Percentiles rank a stretch among this genome's conserved stretches.
These are phyloP conservation scores for Cadophora gregata DNA, from an alignment of 2,329 filamentous ascomycete genomes.

Conservation along the genomic window DNA sequence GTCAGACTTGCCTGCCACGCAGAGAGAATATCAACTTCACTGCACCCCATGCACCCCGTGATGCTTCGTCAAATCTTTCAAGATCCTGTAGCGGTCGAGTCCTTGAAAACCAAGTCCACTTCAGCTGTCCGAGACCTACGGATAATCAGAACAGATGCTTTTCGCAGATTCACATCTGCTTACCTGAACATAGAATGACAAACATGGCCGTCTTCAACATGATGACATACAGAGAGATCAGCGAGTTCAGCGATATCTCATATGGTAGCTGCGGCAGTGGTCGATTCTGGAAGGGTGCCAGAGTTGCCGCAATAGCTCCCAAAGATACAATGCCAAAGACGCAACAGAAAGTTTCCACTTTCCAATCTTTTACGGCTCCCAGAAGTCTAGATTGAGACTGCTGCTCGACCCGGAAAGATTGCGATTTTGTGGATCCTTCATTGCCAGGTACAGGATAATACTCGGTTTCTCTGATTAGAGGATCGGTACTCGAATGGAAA, in stretches of 20 bases:
- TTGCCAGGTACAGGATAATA: neutral
- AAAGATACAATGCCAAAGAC: slow-evolving; percentile 2
- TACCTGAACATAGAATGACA: slow-evolving; percentile 22
- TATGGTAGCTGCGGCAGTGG: slow-evolving; percentile 27
- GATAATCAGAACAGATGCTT: too few relatives aligned
- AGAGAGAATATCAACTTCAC: slow-evolving; percentile 19
- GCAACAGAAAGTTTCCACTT: slow-evolving; percentile 4
- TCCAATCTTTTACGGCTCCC: slow-evolving; percentile 5
- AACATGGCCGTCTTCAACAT: slow-evolving; percentile 28
- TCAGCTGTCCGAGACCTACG: slow-evolving; percentile 27
- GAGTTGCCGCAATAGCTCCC: slow-evolving; percentile 34
- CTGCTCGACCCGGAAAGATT: neutral
- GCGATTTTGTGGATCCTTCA: neutral
- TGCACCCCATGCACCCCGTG: slow-evolving; percentile 25
- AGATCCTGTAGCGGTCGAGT: slow-evolving; percentile 25
- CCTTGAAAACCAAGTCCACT: slow-evolving; percentile 31
- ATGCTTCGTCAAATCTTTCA: slow-evolving; percentile 27
- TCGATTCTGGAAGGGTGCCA: slow-evolving; percentile 19
- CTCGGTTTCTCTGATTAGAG: neutral
- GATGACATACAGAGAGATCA: slow-evolving; percentile 26
- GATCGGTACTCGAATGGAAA: neutral
- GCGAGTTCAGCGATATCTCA: slow-evolving; percentile 27
- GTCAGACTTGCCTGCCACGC: slow-evolving; percentile 12
- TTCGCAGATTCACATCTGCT: too few relatives aligned
- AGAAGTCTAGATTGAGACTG: neutral